Evolutionary conservation across 2,329 filamentous ascomycete species (phyloP), one percentile per base, ranked within the genome.

Genomic region (Monosporascus sp.): DNA sequence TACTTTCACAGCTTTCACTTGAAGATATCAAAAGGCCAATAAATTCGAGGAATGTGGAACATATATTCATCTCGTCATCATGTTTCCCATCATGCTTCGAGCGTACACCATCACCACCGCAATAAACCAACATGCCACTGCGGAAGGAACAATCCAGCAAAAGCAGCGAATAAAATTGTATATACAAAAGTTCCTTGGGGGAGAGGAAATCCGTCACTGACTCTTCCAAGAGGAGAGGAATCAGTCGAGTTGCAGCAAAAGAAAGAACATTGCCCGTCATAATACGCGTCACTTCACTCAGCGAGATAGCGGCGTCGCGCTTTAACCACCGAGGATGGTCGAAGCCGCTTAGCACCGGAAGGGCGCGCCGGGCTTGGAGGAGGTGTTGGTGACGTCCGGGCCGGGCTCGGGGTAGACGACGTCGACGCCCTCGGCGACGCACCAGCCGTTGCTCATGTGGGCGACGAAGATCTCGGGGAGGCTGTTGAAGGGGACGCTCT

Each of bases 401-500:
- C 88, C 88, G 6, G 86, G 84, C 50, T 83, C 68, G 39, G 88
- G 87, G 72, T 86, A 90, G 60, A 76, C 64, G 37, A 88, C 75
- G 54, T 88, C 82, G 46, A 74, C 66, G 38, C 75, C 72, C 62
- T 85, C 82, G 37, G 84, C 87, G 42, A 66, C 73, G 72, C 86
- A 90, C 48, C 71, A 74, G 50, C 81, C 79, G 47, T 70, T 71
- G 42, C 62, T 72, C 58, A 89, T 70, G 67, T 91, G 91, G 70
- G 85, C 87, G 50, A 86, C 77, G 65, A 90, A 91, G 69, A 91
- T 80, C 47, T 77, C 70, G 1, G 89, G 88, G 1, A 87, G 82
- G 44, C 68, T 67, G 53, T 73, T 71, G 66, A 89, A 83, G 47
- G 74, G 62, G 37, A 60, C 62, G 18, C 31, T 51, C 39, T 54